Evolutionary conservation across 202 grass and related monocot genomes (phyloP).

Genomic region (Eragrostis tef): DNA sequence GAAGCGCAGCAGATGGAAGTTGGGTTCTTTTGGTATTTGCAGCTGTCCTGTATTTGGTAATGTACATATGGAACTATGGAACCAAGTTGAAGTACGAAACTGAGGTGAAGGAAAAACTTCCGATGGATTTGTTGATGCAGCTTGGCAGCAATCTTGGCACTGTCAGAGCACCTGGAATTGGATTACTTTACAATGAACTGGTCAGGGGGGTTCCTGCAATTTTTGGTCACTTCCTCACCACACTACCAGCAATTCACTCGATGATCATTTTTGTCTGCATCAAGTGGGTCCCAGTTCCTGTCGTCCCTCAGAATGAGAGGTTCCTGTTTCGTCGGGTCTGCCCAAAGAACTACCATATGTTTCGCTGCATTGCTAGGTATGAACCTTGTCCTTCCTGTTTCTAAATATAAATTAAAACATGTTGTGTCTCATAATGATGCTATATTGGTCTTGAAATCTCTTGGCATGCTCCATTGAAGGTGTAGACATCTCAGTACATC

Average conservation of each 20-base stretch:
- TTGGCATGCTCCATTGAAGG: conserved; percentile 26
- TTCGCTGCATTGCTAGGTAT: conserved; percentile 96
- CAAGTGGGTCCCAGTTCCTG: conserved; percentile 94
- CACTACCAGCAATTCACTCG: conserved; percentile 91
- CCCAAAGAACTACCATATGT: conserved; percentile 94
- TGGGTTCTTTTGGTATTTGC: conserved; percentile 92
- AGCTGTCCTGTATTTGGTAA: conserved; percentile 72
- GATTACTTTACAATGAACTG: conserved; percentile 93
- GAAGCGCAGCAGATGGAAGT: conserved; percentile 78
- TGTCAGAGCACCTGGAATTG: conserved; percentile 90
- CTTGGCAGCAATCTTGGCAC: conserved; percentile 89
- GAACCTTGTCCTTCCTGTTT: not conserved
- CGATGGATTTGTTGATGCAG: conserved; percentile 80
- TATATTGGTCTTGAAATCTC: conserved; percentile 31
- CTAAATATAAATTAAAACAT: not conserved
- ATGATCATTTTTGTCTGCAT: conserved; percentile 99
- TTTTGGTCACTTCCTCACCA: conserved; percentile 94
- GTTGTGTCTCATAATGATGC: not conserved
- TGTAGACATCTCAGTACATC: conserved; percentile 18
- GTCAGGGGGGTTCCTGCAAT: conserved; percentile 92
- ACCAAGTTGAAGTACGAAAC: conserved; percentile 94
- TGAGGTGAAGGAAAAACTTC: conserved; percentile 94
- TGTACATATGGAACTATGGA: conserved; percentile 98
- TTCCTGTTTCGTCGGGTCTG: conserved; percentile 94
- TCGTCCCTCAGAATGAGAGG: conserved; percentile 90